phyloP scores from a whole-genome alignment of 179 eudicot genomes.

The Silene vulgaris region DNA sequence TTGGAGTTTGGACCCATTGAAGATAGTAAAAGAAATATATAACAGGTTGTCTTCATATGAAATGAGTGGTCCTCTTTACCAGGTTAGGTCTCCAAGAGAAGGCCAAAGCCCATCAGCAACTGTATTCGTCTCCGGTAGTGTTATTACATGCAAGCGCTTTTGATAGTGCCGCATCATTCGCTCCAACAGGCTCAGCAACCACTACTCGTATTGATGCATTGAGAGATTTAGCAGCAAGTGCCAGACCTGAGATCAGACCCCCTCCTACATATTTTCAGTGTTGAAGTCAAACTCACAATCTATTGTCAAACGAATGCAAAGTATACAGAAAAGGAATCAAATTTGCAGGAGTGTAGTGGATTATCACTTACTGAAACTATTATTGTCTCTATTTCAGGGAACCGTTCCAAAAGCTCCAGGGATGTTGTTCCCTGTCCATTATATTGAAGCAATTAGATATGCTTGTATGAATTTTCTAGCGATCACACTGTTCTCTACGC shows the following conservation, averaged over 20 bases:
- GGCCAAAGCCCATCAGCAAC: slow-evolving; percentile 96
- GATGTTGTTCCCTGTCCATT: slow-evolving; percentile 92
- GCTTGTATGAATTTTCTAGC: background rate
- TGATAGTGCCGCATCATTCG: too few species aligned
- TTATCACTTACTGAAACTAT: slow-evolving; percentile 84
- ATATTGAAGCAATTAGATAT: slow-evolving; percentile 13
- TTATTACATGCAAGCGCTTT: too few species aligned
- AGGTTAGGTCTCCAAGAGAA: slow-evolving; percentile 78
- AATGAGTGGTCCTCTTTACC: slow-evolving; percentile 27
- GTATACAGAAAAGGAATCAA: slow-evolving; percentile 4
- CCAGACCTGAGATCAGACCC: slow-evolving; percentile 89
- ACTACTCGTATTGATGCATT: too few species aligned
- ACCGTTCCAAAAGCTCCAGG: slow-evolving; percentile 81
- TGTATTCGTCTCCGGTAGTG: slow-evolving; percentile 62
- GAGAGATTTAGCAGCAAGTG: slow-evolving; percentile 83
- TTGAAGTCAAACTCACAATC: background rate
- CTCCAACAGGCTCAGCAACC: too few species aligned
- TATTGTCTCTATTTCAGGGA: slow-evolving; percentile 75
- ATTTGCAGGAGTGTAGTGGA: slow-evolving; percentile 9
- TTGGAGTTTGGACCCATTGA: too few species aligned
- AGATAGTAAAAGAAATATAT: too few species aligned
- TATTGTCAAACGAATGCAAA: background rate
- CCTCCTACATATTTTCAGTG: slow-evolving; percentile 54
- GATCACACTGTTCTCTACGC: background rate
- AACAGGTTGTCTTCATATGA: background rate